A percentile compares a stretch with the other conserved stretches of the same genome.
These are phyloP conservation scores for Huntiella abstrusa DNA, from an alignment of 2,329 filamentous ascomycete genomes.

Conservation along the genomic window DNA sequence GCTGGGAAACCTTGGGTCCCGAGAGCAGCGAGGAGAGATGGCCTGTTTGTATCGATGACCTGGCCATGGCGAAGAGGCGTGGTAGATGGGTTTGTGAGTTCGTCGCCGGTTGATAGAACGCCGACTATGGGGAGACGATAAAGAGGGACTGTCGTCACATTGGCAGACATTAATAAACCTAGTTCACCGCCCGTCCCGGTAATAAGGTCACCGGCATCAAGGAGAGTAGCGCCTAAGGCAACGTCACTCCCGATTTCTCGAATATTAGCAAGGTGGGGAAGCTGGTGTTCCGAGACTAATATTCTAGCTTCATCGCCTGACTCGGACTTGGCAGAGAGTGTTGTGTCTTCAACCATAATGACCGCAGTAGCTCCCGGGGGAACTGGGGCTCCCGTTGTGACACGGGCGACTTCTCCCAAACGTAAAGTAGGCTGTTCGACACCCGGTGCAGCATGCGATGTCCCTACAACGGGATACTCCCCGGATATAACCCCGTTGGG, in stretches of 20 bases:
- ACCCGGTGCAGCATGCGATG: constrained; percentile 69
- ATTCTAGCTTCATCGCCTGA: constrained; percentile 45
- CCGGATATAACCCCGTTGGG: constrained; percentile 49
- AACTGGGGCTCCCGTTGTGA: constrained; percentile 85
- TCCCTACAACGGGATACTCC: constrained; percentile 64
- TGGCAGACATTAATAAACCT: constrained; percentile 72
- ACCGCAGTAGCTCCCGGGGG: constrained; percentile 79
- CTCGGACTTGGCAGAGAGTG: constrained; percentile 53
- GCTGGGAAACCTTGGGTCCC: constrained; percentile 56
- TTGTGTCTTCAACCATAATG: constrained; percentile 81
- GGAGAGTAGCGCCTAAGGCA: constrained; percentile 44
- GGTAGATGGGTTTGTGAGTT: constrained; percentile 58
- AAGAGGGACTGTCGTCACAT: constrained; percentile 48
- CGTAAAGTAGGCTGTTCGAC: constrained; percentile 41
- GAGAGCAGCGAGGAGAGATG: constrained; percentile 65
- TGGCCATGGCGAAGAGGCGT: constrained; percentile 54
- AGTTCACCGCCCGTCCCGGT: constrained; percentile 80
- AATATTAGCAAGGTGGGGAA: constrained; percentile 82
- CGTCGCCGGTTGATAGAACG: constrained; percentile 83
- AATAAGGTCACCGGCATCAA: constrained; percentile 63
- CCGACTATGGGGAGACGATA: constrained; percentile 66
- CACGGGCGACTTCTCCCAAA: constrained; percentile 63
- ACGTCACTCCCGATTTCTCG: constrained; percentile 85
- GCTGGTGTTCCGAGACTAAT: constrained; percentile 42
- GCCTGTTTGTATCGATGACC: constrained; percentile 84